A percentile compares a stretch with the other conserved stretches of the same genome.
Conservation (phyloP, 306 rosid species). For the Spatholobus suberectus region DNA sequence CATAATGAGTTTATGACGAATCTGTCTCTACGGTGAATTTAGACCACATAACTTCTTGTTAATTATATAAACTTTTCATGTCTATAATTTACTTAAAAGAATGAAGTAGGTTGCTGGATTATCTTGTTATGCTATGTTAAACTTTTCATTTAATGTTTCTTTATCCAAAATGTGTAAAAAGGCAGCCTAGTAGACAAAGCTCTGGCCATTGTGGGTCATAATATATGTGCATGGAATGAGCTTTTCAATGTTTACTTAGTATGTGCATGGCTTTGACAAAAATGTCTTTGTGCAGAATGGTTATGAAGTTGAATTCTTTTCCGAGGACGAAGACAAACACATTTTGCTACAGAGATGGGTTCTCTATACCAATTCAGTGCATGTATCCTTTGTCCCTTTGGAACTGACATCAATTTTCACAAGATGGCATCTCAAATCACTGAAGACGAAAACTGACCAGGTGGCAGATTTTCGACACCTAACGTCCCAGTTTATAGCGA, state of each 20-base stretch:
- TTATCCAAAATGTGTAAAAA: constrained; percentile 8
- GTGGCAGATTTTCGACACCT: constrained; percentile 36
- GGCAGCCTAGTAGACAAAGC: background rate
- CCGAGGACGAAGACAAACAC: constrained; percentile 53
- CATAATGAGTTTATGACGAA: background rate
- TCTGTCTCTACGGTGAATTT: constrained; percentile 6
- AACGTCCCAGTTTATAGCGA: constrained; percentile 24
- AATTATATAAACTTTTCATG: background rate
- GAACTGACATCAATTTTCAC: constrained; percentile 48
- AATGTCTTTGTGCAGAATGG: constrained; percentile 43
- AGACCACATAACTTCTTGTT: background rate
- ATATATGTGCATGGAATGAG: constrained; percentile 8
- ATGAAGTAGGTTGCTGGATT: constrained; percentile 3
- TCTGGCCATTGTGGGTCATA: background rate
- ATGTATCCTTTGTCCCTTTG: constrained; percentile 46
- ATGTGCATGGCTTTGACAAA: constrained; percentile 32
- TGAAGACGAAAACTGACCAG: constrained; percentile 39
- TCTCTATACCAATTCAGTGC: constrained; percentile 39
- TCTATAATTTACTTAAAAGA: background rate
- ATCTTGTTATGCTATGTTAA: background rate
- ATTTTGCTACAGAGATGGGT: constrained; percentile 39
- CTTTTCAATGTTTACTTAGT: background rate
- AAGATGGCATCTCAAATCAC: constrained; percentile 42
- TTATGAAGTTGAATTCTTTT: constrained; percentile 41
- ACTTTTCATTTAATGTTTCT: background rate